These are phyloP conservation scores for Kentomonas sorsogonicus DNA, from an alignment of 208 protist species.

Conservation along the genomic window DNA sequence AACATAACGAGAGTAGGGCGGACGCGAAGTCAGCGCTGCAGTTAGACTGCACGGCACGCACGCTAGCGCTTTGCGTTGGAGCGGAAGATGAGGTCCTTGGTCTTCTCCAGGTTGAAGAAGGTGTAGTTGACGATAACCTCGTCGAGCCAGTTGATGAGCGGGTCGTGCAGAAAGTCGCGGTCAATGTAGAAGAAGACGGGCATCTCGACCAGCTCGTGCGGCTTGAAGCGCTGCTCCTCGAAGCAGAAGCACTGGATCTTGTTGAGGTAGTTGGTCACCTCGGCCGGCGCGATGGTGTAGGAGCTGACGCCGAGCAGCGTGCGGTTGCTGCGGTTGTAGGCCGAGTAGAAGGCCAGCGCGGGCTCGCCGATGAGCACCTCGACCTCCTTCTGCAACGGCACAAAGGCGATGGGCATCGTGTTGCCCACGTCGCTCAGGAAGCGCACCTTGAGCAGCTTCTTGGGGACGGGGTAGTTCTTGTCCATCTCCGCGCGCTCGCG, in stretches of 20 bases:
- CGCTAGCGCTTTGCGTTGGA: conserved; percentile 35
- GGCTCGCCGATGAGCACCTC: conserved; percentile 89
- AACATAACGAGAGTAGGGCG: too few relatives aligned
- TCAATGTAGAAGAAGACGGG: conserved; percentile 97
- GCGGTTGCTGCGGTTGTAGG: conserved; percentile 86
- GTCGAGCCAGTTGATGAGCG: conserved; percentile 79
- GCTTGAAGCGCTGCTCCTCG: conserved; percentile 93
- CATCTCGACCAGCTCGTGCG: conserved; percentile 95
- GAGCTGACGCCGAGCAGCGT: conserved; percentile 84
- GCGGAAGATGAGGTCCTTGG: conserved; percentile 79
- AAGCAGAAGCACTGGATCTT: conserved; percentile 98
- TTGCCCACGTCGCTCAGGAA: conserved; percentile 83
- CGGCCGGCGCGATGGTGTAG: conserved; percentile 86
- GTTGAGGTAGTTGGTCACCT: conserved; percentile 94
- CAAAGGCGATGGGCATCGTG: conserved; percentile 88
- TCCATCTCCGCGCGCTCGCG: conserved; percentile 61
- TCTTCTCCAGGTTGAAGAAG: conserved; percentile 89
- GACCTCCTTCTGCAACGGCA: conserved; percentile 86
- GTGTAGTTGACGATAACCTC: conserved; percentile 89
- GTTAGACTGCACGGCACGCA: too few relatives aligned
- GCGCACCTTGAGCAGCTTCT: conserved; percentile 81
- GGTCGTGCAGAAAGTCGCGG: conserved; percentile 90
- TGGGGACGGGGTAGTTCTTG: conserved; percentile 57
- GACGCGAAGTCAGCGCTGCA: too few relatives aligned
- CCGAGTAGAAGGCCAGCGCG: conserved; percentile 84